These are phyloP conservation scores for Saturnispora gosingensis DNA, from an alignment of 805 yeast species.

Conservation along the genomic window DNA sequence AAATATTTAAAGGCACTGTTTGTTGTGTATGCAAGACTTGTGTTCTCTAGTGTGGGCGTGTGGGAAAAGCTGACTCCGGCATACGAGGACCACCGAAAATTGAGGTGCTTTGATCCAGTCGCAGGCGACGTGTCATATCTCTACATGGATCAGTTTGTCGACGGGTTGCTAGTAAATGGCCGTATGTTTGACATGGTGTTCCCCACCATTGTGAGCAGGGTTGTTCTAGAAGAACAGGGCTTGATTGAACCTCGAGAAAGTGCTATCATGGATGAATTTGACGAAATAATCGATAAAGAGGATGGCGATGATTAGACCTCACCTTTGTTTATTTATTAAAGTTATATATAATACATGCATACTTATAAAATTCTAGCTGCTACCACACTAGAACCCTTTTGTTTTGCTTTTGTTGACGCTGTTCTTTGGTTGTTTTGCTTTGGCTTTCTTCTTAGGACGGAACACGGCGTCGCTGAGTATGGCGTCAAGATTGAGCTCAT, in stretches of 20 bases:
- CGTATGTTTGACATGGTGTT: constrained; percentile 67
- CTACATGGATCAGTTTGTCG: constrained; percentile 70
- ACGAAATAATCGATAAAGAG: constrained; percentile 19
- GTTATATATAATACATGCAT: not conserved
- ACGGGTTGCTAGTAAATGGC: constrained; percentile 43
- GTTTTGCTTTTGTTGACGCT: constrained; percentile 15
- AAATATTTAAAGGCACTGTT: constrained; percentile 67
- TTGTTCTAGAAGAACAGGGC: constrained; percentile 34
- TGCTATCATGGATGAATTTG: constrained; percentile 27
- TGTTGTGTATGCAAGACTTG: constrained; percentile 51
- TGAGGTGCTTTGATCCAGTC: constrained; percentile 36
- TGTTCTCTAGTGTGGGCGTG: constrained; percentile 14
- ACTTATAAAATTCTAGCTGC: not conserved
- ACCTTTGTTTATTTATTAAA: not conserved
- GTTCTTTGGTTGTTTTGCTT: constrained; percentile 13
- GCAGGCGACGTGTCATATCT: constrained; percentile 31
- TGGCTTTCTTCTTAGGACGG: constrained; percentile 31
- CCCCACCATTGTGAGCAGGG: constrained; percentile 47
- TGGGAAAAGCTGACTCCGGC: constrained; percentile 39
- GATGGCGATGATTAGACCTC: constrained; percentile 5
- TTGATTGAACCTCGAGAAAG: constrained; percentile 33
- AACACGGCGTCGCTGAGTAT: constrained; percentile 43
- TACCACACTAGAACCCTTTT: constrained; percentile 7
- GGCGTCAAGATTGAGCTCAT: constrained; percentile 65
- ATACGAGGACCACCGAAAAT: constrained; percentile 58